A percentile compares a stretch with the other conserved stretches of the same genome.
phyloP scores from a whole-genome alignment of 305 asterid genomes.

The Withania somnifera region DNA sequence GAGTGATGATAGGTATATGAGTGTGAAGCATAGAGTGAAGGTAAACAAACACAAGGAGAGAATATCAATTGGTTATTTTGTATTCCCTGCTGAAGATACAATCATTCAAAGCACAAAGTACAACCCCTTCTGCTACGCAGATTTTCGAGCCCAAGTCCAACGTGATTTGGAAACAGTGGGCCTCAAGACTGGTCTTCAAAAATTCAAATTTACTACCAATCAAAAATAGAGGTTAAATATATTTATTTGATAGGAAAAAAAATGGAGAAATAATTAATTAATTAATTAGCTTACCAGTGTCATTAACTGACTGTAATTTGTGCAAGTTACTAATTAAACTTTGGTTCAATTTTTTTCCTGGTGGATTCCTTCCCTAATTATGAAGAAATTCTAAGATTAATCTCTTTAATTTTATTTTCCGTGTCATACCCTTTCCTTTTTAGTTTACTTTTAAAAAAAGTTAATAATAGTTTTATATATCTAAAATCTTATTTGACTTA shows the following conservation, averaged over 20 bases:
- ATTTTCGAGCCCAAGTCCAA: constrained; percentile 55
- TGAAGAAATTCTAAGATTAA: background rate
- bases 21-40: constrained; percentile 68
- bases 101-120: constrained; percentile 60
- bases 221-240: background rate
- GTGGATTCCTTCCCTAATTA: background rate
- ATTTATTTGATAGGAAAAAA: background rate
- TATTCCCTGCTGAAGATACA: constrained; percentile 48
- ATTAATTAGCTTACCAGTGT: background rate
- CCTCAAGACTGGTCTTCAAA: constrained; percentile 56
- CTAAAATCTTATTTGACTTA: background rate
- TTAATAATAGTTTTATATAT: background rate
- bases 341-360: background rate
- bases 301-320: background rate
- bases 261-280: background rate
- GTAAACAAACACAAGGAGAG: constrained; percentile 47
- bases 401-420: background rate
- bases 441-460: background rate
- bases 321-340: background rate
- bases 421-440: background rate
- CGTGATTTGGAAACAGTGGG: constrained; percentile 54
- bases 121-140: constrained; percentile 53
- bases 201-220: constrained; percentile 20
- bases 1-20: constrained; percentile 46
- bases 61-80: constrained; percentile 67